Base-by-base conservation (phyloP, 495 filamentous ascomycete genomes). In the Chlorociboria aeruginascens region DNA sequence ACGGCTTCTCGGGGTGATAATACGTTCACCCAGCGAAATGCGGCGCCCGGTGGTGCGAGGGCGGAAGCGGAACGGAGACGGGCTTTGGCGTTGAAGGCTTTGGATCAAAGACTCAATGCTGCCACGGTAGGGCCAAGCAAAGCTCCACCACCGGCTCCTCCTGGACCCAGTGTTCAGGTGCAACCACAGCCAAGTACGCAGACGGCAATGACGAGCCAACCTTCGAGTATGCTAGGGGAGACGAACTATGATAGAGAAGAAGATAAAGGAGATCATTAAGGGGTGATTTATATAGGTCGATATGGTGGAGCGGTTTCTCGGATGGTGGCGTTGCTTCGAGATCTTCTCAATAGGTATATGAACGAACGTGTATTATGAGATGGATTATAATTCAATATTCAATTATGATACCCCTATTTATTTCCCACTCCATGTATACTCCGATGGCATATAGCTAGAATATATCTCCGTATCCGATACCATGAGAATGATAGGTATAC, bases 21-120 rank as follows among this genome's bases (percentile, higher is more conserved):
- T 25, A 65, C 64, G 46, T 50, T 88, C 82, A 62, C 64, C 32
- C 79, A 86, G 58, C 72, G 59, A 78, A 52, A 81, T 70, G 49
- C 70, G 67, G 49, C 70, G 67, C 65, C 85, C 67, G 55, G 88
- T 77, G 71, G 87, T 69, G 73, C 74, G 40, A 77, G 89, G 47
- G 93, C 92, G 42, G 92, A 98, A 63, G 88, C 92, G 1, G 92
- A 98, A 69, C 69, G 92, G 48, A 76, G 92, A 62, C 74, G 92
- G 53, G 89, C 89, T 4, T 62, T 98, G 41, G 92, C 92, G 4
- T 69, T 98, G 34, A 89, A 87, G 61, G 92, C 88, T 11, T 66
- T 98, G 48, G 92, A 98, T 62, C 89, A 95, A 66, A 74, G 92
- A 52, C 66, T 98, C 43, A 81, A 94, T 64, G 85, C 86, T 31